A percentile compares a stretch with the other conserved stretches of the same genome.
Conservation (phyloP, 441 rosid species). For the Adansonia madagascariensis region DNA sequence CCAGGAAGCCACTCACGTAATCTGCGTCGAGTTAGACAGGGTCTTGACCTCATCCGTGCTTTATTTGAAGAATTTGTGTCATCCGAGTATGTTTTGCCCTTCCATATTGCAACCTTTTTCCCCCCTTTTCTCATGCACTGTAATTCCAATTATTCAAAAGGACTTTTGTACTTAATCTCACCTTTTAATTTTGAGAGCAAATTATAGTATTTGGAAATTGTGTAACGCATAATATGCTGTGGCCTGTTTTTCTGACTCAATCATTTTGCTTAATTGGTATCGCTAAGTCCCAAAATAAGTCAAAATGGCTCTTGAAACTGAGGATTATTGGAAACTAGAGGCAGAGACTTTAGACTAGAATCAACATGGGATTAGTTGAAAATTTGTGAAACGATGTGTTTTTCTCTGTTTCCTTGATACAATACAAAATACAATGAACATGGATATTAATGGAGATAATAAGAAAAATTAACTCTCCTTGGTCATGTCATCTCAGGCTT, state of each 20-base stretch:
- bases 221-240: not conserved
- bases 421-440: not conserved
- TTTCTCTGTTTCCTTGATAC: not conserved
- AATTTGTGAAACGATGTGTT: not conserved
- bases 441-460: not conserved
- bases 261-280: not conserved
- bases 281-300: not conserved
- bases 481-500: slow-evolving; percentile 5
- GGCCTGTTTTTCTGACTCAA: not conserved
- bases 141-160: not conserved
- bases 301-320: not conserved
- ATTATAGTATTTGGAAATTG: not conserved
- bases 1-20: slow-evolving; percentile 85
- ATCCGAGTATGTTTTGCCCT: slow-evolving; percentile 42
- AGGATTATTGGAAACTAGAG: not conserved
- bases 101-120: not conserved
- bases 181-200: not conserved
- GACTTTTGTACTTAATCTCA: not conserved
- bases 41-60: slow-evolving; percentile 86
- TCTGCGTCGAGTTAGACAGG: slow-evolving; percentile 86
- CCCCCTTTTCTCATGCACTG: not conserved
- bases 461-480: not conserved
- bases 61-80: slow-evolving; percentile 76
- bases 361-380: not conserved
- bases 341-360: not conserved